These are phyloP conservation scores for Orobanche coerulescens DNA, from an alignment of 257 asterid species.

Conservation along the genomic window DNA sequence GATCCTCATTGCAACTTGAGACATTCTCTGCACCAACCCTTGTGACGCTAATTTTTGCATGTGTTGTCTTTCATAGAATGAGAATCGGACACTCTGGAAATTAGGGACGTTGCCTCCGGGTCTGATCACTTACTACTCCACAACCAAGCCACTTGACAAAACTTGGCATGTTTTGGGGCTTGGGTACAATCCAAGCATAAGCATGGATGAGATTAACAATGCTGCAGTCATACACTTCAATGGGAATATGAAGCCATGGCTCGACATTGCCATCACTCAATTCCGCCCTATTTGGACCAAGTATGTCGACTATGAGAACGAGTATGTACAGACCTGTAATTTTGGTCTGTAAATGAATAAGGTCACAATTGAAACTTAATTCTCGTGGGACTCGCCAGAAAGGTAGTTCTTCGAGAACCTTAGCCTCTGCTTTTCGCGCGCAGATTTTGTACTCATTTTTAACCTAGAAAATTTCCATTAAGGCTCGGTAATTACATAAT, in stretches of 20 bases:
- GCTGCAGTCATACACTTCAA: constrained; percentile 91
- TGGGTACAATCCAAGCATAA: constrained; percentile 79
- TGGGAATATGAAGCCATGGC: constrained; percentile 92
- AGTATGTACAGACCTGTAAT: constrained; percentile 76
- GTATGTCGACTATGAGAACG: constrained; percentile 70
- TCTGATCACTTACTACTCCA: constrained; percentile 76
- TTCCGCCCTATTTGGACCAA: constrained; percentile 75
- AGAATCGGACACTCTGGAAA: constrained; percentile 81
- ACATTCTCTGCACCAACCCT: not conserved
- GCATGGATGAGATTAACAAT: constrained; percentile 70
- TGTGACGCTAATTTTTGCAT: constrained; percentile 11
- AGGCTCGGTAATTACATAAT: no score
- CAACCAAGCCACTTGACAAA: constrained; percentile 81
- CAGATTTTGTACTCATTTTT: constrained; percentile 26
- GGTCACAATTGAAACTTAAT: constrained; percentile 18
- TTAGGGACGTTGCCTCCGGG: constrained; percentile 90
- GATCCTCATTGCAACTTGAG: not conserved
- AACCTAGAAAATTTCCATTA: constrained; percentile 24
- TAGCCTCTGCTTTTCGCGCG: constrained; percentile 35
- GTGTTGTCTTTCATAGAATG: constrained; percentile 43
- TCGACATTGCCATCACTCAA: constrained; percentile 74
- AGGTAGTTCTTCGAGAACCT: constrained; percentile 29
- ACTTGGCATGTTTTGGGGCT: constrained; percentile 97
- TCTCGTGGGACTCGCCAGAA: constrained; percentile 27
- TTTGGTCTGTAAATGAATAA: constrained; percentile 45